Conservation (phyloP, 371 early-diverging fungal species). For the Lichtheimia ornata region DNA sequence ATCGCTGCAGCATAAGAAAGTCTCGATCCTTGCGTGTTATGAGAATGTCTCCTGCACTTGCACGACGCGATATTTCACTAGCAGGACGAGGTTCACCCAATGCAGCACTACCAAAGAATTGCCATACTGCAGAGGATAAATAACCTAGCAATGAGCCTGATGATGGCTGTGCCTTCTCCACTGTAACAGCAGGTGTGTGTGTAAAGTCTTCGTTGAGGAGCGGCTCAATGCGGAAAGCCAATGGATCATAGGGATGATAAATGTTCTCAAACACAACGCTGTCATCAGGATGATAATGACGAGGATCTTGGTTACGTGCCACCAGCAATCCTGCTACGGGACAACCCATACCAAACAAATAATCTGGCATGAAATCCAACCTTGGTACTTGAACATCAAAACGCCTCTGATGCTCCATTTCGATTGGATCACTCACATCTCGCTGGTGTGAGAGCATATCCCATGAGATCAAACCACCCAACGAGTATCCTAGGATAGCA, state of each 20-base stretch:
- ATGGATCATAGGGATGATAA: slow-evolving; percentile 68
- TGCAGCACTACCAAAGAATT: slow-evolving; percentile 14
- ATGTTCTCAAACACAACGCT: slow-evolving; percentile 61
- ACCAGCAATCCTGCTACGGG: slow-evolving; percentile 64
- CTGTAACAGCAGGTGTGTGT: slow-evolving; percentile 41
- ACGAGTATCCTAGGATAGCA: slow-evolving; percentile 61
- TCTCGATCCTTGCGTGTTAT: neutral
- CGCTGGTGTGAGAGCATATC: slow-evolving; percentile 60
- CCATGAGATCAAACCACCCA: slow-evolving; percentile 70
- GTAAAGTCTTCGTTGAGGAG: slow-evolving; percentile 40
- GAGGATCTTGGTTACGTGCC: slow-evolving; percentile 58
- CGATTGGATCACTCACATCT: slow-evolving; percentile 11
- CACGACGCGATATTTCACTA: slow-evolving; percentile 5
- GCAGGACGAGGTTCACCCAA: neutral
- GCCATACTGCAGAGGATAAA: slow-evolving; percentile 15
- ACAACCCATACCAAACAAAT: slow-evolving; percentile 62
- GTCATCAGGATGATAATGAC: slow-evolving; percentile 48
- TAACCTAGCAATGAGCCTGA: neutral
- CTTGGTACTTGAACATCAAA: slow-evolving; percentile 50
- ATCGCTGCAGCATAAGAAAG: neutral
- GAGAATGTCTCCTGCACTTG: slow-evolving; percentile 18
- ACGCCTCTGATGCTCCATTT: slow-evolving; percentile 27
- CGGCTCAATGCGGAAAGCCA: slow-evolving; percentile 54
- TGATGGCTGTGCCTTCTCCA: slow-evolving; percentile 39
- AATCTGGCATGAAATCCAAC: slow-evolving; percentile 55